Percentiles rank a stretch among this genome's conserved stretches.
phyloP scores from a whole-genome alignment of 495 filamentous ascomycete species.

The Elaphomyces granulatus region DNA sequence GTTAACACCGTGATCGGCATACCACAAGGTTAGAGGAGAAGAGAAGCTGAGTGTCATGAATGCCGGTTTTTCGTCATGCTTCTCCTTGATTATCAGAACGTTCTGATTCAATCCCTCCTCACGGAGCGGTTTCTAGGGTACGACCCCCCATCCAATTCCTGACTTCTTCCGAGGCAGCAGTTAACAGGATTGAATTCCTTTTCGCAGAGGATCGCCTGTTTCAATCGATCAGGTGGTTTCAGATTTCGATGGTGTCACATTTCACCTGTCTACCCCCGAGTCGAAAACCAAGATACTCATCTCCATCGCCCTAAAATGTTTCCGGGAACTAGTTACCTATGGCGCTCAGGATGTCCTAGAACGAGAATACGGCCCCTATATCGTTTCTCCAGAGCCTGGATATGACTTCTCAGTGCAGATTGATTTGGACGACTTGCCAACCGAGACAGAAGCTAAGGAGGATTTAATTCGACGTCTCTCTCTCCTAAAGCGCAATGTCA shows the following conservation, averaged over 20 bases:
- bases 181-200: conserved; percentile 16
- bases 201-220: conserved; percentile 56
- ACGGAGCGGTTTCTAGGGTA: conserved; percentile 91
- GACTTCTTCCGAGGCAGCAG: conserved; percentile 11
- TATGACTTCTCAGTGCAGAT: conserved; percentile 90
- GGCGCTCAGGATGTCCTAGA: conserved; percentile 83
- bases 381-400: conserved; percentile 70
- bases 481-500: conserved; percentile 88
- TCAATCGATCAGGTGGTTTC: conserved; percentile 95
- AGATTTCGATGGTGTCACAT: conserved; percentile 95
- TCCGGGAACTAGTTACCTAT: conserved; percentile 77
- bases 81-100: conserved; percentile 97
- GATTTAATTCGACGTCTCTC: conserved; percentile 75
- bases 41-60: conserved; percentile 3
- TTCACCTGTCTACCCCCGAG: conserved; percentile 93
- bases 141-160: conserved; percentile 13
- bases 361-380: conserved; percentile 87
- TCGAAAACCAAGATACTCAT: conserved; percentile 83
- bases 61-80: conserved; percentile 50
- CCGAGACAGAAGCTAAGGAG: conserved; percentile 62
- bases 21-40: no score
- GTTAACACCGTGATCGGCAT: no score
- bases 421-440: conserved; percentile 76
- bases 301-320: conserved; percentile 89
- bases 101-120: conserved; percentile 87